Percentiles rank a stretch among this genome's conserved stretches.
phyloP scores from a whole-genome alignment of 179 eudicot species.

The Sideroxylon spinosum region DNA sequence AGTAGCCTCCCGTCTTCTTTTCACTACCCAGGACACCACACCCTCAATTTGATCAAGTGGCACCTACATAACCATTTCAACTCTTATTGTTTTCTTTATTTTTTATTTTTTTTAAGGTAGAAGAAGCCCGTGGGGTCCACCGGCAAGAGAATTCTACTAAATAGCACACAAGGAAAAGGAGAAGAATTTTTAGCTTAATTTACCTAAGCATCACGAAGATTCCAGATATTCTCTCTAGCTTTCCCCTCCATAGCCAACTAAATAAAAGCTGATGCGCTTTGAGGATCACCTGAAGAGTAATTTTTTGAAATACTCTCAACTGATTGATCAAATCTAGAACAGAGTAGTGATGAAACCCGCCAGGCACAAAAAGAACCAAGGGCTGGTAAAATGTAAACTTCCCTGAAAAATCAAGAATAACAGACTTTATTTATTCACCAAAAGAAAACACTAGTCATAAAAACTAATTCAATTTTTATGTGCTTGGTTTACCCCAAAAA shows the following conservation, averaged over 20 bases:
- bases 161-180: constrained; percentile 23
- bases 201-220: constrained; percentile 20
- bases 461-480: neutral
- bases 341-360: neutral
- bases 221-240: neutral
- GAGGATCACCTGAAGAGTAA: neutral
- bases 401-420: constrained; percentile 17
- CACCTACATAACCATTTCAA: neutral
- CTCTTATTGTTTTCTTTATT: neutral
- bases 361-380: neutral
- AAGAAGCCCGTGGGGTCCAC: neutral
- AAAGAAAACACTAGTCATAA: neutral
- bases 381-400: neutral
- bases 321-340: neutral
- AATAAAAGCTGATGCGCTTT: neutral
- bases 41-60: neutral
- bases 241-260: neutral
- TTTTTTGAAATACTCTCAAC: neutral
- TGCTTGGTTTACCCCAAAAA: no score
- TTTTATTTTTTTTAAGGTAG: neutral
- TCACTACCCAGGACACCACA: neutral
- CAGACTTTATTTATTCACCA: neutral
- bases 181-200: constrained; percentile 10
- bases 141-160: constrained; percentile 5
- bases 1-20: neutral